Evolutionary conservation across 306 rosid genomes (phyloP), one percentile per base, ranked within the genome.

Genomic region (Quercus aquifolioides): DNA sequence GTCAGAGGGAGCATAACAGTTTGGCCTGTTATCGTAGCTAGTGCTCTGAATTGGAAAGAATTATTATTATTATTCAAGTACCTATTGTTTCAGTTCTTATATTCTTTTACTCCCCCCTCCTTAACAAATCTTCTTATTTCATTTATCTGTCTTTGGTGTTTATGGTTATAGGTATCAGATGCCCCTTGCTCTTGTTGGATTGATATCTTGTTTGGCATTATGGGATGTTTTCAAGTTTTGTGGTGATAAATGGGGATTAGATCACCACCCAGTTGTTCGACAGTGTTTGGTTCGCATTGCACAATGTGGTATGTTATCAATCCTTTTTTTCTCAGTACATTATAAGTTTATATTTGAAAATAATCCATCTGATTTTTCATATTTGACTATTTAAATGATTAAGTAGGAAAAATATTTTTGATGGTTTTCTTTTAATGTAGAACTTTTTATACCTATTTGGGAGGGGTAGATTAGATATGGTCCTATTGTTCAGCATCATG

Each of bases 101-200:
- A 14, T 26, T 38, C 54, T 57, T 54, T 75, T 10, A 1, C n/a
- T 38, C 68, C 20, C 59, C n/a, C n/a, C n/a, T 6, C 21, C 5
- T 64, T 43, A 4, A 38, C 38, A 63, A 26, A 35, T 73, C 31
- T 31, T 67, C 35, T 46, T 80, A 80, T 79, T 71, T 82, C 69
- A 68, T 75, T 46, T 20, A n/a, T 49, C 28, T 73, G 28, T 80
- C 14, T 79, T 75, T 74, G 14, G 18, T 77, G 55, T 35, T 75
- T 31, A 71, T 82, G 69, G 68, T 73, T 81, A 56, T 86, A 95
- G 99, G 87, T 95, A 95, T 84, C 85, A 89, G 86, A 95, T 95
- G 97, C 97, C 98, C 9, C 69, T 88, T 81, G 91, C 99, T 67
- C 97, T 92, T 43, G 78, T 87, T 72, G 99, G 99, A 69, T 74